Percentiles rank a stretch among this genome's conserved stretches.
phyloP scores from a whole-genome alignment of 2,329 filamentous ascomycete species.

The Byssoonygena ceratinophila region DNA sequence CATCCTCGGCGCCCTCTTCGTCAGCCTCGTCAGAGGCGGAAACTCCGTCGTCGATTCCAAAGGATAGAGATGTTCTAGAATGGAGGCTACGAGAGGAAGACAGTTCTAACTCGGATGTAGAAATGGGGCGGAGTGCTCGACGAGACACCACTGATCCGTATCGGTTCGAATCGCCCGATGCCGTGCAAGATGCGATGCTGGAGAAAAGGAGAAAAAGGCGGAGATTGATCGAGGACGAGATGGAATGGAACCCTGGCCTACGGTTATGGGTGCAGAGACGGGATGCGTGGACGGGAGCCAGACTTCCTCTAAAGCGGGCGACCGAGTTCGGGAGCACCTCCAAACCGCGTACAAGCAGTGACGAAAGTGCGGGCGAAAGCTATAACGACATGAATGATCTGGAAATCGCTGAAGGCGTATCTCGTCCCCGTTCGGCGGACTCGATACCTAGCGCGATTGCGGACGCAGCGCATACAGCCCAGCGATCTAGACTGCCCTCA shows the following conservation, averaged over 20 bases:
- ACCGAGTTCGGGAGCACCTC: conserved; percentile 27
- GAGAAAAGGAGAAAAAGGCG: conserved; percentile 48
- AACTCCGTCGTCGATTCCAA: not conserved
- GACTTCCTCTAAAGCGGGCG: conserved; percentile 17
- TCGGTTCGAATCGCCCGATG: conserved; percentile 34
- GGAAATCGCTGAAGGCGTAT: not conserved
- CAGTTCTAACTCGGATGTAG: conserved; percentile 15
- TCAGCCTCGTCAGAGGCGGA: conserved; percentile 1
- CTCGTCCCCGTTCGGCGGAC: not conserved
- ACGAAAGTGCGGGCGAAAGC: conserved; percentile 12
- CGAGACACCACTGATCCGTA: conserved; percentile 23
- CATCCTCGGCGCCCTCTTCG: conserved; percentile 6
- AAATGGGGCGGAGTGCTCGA: not conserved
- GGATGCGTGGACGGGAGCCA: conserved; percentile 75
- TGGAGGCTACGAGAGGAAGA: conserved; percentile 18
- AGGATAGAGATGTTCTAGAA: conserved; percentile 13
- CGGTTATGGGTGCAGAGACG: conserved; percentile 67
- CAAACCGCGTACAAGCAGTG: conserved; percentile 31
- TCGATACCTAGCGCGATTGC: conserved; percentile 24
- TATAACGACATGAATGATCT: conserved; percentile 12
- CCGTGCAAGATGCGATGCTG: conserved; percentile 32
- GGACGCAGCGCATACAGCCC: not conserved
- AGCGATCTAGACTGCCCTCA: not conserved
- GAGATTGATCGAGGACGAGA: conserved; percentile 52
- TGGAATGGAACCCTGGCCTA: conserved; percentile 69